These are phyloP conservation scores for Laburnicola sp. DNA, from an alignment of 2,329 filamentous ascomycete species.

Conservation along the genomic window DNA sequence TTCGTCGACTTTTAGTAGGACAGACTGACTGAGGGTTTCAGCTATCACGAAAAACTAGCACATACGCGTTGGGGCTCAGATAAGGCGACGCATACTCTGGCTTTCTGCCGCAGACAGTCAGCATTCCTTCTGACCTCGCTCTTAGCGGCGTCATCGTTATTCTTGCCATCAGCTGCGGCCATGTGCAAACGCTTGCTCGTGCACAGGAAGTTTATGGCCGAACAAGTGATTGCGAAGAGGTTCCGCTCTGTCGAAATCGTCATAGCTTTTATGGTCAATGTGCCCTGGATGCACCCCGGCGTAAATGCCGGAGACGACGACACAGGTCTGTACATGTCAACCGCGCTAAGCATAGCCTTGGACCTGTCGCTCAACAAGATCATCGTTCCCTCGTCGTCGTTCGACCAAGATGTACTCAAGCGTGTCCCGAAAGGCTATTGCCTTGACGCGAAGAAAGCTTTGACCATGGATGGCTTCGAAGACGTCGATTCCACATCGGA, in stretches of 20 bases:
- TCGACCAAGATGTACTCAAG: conserved; percentile 51
- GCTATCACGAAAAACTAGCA: conserved; percentile 69
- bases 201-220: conserved; percentile 65
- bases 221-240: conserved; percentile 63
- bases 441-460: conserved; percentile 66
- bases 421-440: conserved; percentile 66
- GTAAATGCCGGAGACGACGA: conserved; percentile 70
- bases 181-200: conserved; percentile 67
- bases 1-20: background rate
- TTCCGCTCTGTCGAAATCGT: conserved; percentile 74
- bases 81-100: conserved; percentile 64
- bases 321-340: conserved; percentile 70
- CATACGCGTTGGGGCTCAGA: conserved; percentile 77
- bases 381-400: conserved; percentile 58
- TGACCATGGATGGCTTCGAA: conserved; percentile 70
- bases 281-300: conserved; percentile 74
- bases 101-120: conserved; percentile 68
- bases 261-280: conserved; percentile 73
- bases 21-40: conserved; percentile 30
- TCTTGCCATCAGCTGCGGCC: conserved; percentile 65
- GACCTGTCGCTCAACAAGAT: conserved; percentile 73
- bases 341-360: conserved; percentile 69
- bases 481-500: conserved; percentile 64
- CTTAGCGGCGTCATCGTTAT: conserved; percentile 68
- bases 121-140: conserved; percentile 74